A percentile compares a stretch with the other conserved stretches of the same genome.
Conservation (phyloP, 1,284 basidiomycete species). For the Earliella scabrosa region DNA sequence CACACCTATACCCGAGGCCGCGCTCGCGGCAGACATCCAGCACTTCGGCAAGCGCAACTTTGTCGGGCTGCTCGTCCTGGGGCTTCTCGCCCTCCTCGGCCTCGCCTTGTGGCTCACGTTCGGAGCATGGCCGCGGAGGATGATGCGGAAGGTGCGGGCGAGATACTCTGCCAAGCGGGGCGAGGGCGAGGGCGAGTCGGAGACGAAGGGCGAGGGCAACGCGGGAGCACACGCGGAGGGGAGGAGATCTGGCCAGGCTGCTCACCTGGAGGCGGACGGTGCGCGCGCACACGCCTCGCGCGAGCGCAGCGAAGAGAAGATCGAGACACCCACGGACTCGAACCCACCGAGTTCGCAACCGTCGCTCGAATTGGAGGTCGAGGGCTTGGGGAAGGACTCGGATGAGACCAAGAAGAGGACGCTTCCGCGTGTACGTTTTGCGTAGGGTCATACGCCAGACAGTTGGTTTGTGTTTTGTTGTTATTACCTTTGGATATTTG, state of each 20-base stretch:
- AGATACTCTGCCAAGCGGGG: not conserved
- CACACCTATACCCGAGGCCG: slow-evolving; percentile 10
- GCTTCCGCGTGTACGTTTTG: slow-evolving; percentile 11
- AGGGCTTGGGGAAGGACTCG: slow-evolving; percentile 5
- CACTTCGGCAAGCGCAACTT: slow-evolving; percentile 30
- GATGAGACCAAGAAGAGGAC: not conserved
- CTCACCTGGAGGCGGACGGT: not conserved
- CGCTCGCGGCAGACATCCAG: slow-evolving; percentile 11
- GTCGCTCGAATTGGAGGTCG: slow-evolving; percentile 8
- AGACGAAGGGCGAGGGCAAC: not conserved
- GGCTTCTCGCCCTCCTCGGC: slow-evolving; percentile 30
- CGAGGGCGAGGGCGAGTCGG: not conserved
- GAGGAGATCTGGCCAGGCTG: not conserved
- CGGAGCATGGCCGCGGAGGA: slow-evolving; percentile 30
- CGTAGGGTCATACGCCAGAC: not conserved
- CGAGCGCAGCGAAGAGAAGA: not conserved
- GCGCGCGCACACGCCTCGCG: not conserved
- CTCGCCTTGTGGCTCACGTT: slow-evolving; percentile 35
- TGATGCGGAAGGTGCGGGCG: slow-evolving; percentile 14
- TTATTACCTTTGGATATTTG: not conserved
- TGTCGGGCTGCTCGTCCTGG: slow-evolving; percentile 36
- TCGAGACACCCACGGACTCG: not conserved
- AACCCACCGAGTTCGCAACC: not conserved
- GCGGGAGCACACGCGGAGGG: slow-evolving; percentile 1
- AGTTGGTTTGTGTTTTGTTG: not conserved